Evolutionary conservation across 2,329 filamentous ascomycete genomes (phyloP).

Genomic region (Dactylella cylindrospora): DNA sequence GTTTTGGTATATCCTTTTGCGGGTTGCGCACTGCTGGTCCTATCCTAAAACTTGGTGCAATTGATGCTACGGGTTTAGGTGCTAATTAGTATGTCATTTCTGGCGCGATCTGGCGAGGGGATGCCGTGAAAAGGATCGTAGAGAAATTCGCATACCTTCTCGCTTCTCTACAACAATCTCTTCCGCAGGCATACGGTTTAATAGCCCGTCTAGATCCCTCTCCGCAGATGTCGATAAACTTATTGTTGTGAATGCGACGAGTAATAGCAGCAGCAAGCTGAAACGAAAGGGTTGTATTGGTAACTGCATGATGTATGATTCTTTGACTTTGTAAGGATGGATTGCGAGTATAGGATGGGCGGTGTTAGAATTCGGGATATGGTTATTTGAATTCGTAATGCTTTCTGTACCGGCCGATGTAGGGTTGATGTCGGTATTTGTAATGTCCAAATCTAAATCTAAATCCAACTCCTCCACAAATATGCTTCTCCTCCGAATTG

Average conservation of each 20-base stretch:
- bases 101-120: neutral
- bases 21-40: slow-evolving; percentile 31
- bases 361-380: neutral
- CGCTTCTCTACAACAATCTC: slow-evolving; percentile 27
- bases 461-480: slow-evolving; percentile 33
- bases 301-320: slow-evolving; percentile 40
- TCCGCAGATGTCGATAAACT: slow-evolving; percentile 29
- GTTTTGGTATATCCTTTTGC: slow-evolving; percentile 38
- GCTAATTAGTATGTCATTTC: neutral
- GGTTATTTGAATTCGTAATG: neutral
- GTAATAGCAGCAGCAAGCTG: slow-evolving; percentile 19
- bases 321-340: slow-evolving; percentile 27
- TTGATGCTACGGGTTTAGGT: slow-evolving; percentile 15
- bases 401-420: neutral
- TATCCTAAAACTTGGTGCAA: slow-evolving; percentile 39
- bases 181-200: slow-evolving; percentile 31
- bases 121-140: too few species aligned
- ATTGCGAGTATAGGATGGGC: slow-evolving; percentile 6
- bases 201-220: slow-evolving; percentile 18
- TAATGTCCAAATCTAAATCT: slow-evolving; percentile 7
- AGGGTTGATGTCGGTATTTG: neutral
- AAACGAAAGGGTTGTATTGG: slow-evolving; percentile 24
- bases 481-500: slow-evolving; percentile 27
- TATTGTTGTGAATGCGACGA: slow-evolving; percentile 34
- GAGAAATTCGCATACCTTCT: slow-evolving; percentile 38